Percentiles rank a stretch among this genome's conserved stretches.
Conservation (phyloP, 257 asterid species). For the Nemophila menziesii region DNA sequence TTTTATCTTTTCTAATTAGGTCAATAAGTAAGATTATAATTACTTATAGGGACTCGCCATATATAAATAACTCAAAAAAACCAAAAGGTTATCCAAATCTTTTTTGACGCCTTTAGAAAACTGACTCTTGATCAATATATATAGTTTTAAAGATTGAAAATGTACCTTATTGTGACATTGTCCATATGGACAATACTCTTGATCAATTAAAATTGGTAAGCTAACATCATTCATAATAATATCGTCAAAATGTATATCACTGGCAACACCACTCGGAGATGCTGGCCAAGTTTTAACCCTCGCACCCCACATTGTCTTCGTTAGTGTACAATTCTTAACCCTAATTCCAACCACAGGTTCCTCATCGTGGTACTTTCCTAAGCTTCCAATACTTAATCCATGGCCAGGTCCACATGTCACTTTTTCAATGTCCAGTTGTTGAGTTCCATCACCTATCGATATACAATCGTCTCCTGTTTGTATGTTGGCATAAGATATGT, state of each 20-base stretch:
- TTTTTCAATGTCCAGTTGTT: not conserved
- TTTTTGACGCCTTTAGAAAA: not conserved
- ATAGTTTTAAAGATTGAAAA: not conserved
- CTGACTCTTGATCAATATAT: too few relatives aligned
- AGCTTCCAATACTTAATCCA: conserved; percentile 12
- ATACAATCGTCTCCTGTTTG: conserved; percentile 14
- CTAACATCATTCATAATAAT: conserved; percentile 3
- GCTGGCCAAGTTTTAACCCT: conserved; percentile 18
- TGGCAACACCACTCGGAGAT: conserved; percentile 1
- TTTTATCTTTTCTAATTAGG: too few relatives aligned
- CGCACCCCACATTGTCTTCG: conserved; percentile 3
- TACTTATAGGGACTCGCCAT: too few relatives aligned
- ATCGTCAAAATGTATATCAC: conserved; percentile 4
- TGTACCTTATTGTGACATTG: conserved; percentile 5
- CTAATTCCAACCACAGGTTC: not conserved
- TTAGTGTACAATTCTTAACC: conserved; percentile 2
- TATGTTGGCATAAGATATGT: not conserved
- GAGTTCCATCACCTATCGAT: conserved; percentile 8
- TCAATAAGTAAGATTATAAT: too few relatives aligned
- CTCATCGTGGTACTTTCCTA: conserved; percentile 7
- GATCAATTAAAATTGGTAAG: conserved; percentile 10
- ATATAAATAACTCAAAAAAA: too few relatives aligned
- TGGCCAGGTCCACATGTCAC: conserved; percentile 15
- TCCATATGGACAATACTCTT: conserved; percentile 9
- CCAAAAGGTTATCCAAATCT: too few relatives aligned